These are phyloP conservation scores for Aspergillus quadricinctus DNA, from an alignment of 2,329 filamentous ascomycete species.

Conservation along the genomic window DNA sequence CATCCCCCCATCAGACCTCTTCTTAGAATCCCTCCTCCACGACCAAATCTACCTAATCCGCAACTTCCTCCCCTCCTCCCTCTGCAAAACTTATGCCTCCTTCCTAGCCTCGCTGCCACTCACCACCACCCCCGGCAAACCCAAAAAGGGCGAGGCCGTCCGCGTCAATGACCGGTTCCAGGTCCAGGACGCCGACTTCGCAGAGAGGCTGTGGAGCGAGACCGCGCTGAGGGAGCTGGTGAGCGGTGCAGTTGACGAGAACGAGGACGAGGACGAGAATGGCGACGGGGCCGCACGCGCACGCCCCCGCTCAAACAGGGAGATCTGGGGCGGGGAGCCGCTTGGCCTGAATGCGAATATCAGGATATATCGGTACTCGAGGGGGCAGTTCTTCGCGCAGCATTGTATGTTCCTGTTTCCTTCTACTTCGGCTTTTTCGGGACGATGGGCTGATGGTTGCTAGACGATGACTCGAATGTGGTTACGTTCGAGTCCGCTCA, in stretches of 20 bases:
- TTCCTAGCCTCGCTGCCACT: slow-evolving; percentile 69
- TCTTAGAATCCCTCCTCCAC: slow-evolving; percentile 53
- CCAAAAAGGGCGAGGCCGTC: slow-evolving; percentile 74
- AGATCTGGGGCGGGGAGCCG: slow-evolving; percentile 71
- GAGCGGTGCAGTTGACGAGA: slow-evolving; percentile 32
- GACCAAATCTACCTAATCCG: slow-evolving; percentile 69
- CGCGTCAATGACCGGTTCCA: slow-evolving; percentile 89
- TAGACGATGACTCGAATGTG: slow-evolving; percentile 83
- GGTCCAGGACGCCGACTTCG: slow-evolving; percentile 70
- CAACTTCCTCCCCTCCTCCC: slow-evolving; percentile 67
- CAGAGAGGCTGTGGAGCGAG: slow-evolving; percentile 68
- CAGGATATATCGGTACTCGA: slow-evolving; percentile 78
- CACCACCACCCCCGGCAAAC: slow-evolving; percentile 70
- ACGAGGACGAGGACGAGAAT: slow-evolving; percentile 17
- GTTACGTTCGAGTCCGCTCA: slow-evolving; percentile 54
- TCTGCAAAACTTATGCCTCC: slow-evolving; percentile 71
- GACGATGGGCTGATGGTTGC: not conserved
- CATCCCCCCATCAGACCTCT: slow-evolving; percentile 61
- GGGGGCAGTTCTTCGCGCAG: slow-evolving; percentile 86
- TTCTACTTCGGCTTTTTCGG: not conserved
- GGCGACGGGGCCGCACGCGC: slow-evolving; percentile 13
- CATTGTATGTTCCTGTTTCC: slow-evolving; percentile 66
- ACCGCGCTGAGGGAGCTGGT: slow-evolving; percentile 67
- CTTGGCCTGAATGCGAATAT: slow-evolving; percentile 87
- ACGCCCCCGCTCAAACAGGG: slow-evolving; percentile 28